Evolutionary conservation across 225 moss, liverwort and hornwort genomes (phyloP).

Genomic region (Takakia lepidozioides): DNA sequence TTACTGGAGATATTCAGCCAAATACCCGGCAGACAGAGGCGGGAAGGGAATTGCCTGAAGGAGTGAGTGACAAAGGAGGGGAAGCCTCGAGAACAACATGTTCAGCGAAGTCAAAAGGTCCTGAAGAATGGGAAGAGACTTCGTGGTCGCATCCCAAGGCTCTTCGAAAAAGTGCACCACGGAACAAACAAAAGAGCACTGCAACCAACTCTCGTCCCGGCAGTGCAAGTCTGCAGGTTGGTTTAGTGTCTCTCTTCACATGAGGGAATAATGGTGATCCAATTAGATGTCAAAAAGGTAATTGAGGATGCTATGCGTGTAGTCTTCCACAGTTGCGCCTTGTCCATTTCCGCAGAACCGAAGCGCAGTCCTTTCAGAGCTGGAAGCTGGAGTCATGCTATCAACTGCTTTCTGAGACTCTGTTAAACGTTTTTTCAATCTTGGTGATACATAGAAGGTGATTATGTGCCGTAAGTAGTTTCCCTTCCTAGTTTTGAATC

Average conservation of each 20-base stretch:
- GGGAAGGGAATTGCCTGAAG: conserved; percentile 7
- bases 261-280: too few species aligned
- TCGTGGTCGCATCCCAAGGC: conserved; percentile 68
- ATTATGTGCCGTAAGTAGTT: neutral
- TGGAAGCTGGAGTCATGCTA: too few species aligned
- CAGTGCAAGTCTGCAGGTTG: conserved; percentile 11
- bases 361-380: too few species aligned
- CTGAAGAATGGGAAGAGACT: conserved; percentile 30
- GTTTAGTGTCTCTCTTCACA: conserved; percentile 1
- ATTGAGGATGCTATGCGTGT: too few species aligned
- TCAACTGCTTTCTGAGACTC: too few species aligned
- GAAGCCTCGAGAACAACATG: conserved; percentile 6
- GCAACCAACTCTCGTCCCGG: neutral
- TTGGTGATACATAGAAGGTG: neutral
- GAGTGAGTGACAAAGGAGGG: conserved; percentile 9
- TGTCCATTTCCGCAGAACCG: too few species aligned
- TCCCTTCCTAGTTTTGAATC: neutral
- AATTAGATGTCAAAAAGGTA: too few species aligned
- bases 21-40: neutral
- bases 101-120: conserved; percentile 16
- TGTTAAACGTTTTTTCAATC: neutral
- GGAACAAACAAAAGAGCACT: conserved; percentile 6
- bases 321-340: too few species aligned
- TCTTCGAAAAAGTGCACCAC: conserved; percentile 25
- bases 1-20: conserved; percentile 4